Evolutionary conservation across 441 rosid species (phyloP).

Genomic region (Adansonia grandidieri): DNA sequence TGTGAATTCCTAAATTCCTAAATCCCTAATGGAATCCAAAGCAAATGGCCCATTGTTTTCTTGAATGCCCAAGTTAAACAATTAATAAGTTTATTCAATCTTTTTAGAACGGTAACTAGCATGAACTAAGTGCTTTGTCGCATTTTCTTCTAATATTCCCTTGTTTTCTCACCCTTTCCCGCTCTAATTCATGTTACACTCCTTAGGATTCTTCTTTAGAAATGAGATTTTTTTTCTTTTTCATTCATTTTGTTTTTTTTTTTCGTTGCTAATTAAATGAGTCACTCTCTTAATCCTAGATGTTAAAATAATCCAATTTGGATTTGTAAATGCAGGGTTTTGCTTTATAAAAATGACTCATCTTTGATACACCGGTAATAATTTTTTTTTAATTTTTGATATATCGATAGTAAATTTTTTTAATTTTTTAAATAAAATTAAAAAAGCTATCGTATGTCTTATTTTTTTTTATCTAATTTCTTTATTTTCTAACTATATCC

Average conservation of each 20-base stretch:
- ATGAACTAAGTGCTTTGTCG: neutral
- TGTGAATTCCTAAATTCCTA: too few species aligned
- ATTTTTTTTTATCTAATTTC: too few species aligned
- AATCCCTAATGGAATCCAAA: neutral
- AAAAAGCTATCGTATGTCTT: too few species aligned
- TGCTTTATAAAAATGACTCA: neutral
- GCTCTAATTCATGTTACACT: neutral
- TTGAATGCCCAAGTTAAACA: neutral
- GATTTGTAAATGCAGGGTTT: neutral
- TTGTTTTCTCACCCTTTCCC: neutral
- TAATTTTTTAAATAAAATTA: too few species aligned
- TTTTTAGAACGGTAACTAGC: neutral
- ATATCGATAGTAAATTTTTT: too few species aligned
- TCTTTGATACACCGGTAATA: too few species aligned
- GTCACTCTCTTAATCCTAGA: conserved; percentile 6
- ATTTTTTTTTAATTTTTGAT: too few species aligned
- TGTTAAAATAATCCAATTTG: neutral
- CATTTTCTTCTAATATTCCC: neutral
- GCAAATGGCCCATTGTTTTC: neutral
- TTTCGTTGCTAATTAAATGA: neutral
- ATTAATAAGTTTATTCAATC: neutral
- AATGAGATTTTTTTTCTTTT: neutral
- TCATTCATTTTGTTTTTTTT: too few species aligned
- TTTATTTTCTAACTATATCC: too few species aligned
- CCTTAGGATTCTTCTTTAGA: conserved; percentile 7